Conservation (phyloP, 495 filamentous ascomycete genomes). For the Evernia prunastri region DNA sequence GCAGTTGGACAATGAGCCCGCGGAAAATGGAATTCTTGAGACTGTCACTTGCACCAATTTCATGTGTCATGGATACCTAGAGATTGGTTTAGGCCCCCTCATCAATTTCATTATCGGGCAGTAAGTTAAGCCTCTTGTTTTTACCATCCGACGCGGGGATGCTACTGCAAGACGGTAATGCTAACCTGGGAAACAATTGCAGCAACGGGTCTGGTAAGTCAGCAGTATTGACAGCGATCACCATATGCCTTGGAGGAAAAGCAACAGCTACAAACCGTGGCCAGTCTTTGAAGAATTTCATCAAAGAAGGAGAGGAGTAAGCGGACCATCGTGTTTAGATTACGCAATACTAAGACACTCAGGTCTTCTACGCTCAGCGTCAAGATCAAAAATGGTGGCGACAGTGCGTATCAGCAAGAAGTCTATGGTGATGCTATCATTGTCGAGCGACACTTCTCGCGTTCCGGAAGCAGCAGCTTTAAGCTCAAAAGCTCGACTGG, state of each 20-base stretch:
- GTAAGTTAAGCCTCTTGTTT: neutral
- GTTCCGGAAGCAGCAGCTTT: conserved; percentile 70
- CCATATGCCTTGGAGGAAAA: conserved; percentile 88
- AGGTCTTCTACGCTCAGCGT: conserved; percentile 52
- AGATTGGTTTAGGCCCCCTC: conserved; percentile 76
- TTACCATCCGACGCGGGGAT: too few relatives aligned
- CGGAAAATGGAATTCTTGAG: conserved; percentile 80
- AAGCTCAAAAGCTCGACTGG: conserved; percentile 72
- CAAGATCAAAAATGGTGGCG: conserved; percentile 81
- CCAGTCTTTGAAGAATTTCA: conserved; percentile 82
- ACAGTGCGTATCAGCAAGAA: conserved; percentile 75
- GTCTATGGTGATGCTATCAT: conserved; percentile 80
- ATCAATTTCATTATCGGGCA: conserved; percentile 98
- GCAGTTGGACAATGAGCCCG: conserved; percentile 60
- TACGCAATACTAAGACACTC: conserved; percentile 24
- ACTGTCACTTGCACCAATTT: conserved; percentile 82
- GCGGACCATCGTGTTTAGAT: conserved; percentile 29
- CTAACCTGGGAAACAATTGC: neutral
- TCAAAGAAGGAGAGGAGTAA: conserved; percentile 80
- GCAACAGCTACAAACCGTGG: conserved; percentile 93
- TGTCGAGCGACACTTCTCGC: conserved; percentile 82
- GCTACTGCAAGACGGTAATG: neutral
- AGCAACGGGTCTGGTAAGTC: conserved; percentile 96
- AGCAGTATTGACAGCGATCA: conserved; percentile 90
- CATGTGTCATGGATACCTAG: conserved; percentile 84